Base-by-base conservation (phyloP, 2,329 filamentous ascomycete genomes). In the Trichoderma afroharzianum region DNA sequence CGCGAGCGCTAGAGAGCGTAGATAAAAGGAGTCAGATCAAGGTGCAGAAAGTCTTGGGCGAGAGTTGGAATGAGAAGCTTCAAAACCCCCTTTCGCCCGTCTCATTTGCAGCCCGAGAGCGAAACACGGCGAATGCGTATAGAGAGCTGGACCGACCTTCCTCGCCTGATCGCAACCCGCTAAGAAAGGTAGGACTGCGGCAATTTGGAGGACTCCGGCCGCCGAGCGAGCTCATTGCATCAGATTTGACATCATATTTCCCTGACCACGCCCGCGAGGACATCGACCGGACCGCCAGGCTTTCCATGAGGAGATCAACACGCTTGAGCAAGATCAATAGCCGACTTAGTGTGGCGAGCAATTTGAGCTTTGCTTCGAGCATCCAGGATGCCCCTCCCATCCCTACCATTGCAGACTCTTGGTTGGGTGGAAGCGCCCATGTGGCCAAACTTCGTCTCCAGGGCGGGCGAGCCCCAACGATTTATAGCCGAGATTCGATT, bases 211-310 rank as follows among this genome's bases (percentile, higher is more conserved):
- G 95, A 39, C 91, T 96, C 74, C 88, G 96, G 76, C 96, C 96
- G 21, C 96, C 96, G 1, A 98, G 95, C 83, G 96, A 99, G 84
- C 88, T 99, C 79, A 99, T 99, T 79, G 95, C 95, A 30, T 97
- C 96, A 26, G 96, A 99, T 79, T 85, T 99, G 72, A 96, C 94
- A 1, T 97, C 95, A 0, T 99, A 98, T 85, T 99, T 99, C 86
- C 96, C 96, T 0, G 94, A 97, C 78, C 95, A 98, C 77, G 91
- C 95, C 63, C 91, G 93, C 70, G 95, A 97, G 79, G 94, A 97
- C 76, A 98, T 99, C 79, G 96, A 98, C 81, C 92, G 94, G 76
- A 98, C 96, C 0, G 95, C 97, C 74, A 92, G 96, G 63, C 89
- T 98, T 82, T 98, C 95, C 0, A 92, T 98, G 81, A 90, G 95